Evolutionary conservation across 306 rosid genomes (phyloP).

Genomic region (Quercus rubra): DNA sequence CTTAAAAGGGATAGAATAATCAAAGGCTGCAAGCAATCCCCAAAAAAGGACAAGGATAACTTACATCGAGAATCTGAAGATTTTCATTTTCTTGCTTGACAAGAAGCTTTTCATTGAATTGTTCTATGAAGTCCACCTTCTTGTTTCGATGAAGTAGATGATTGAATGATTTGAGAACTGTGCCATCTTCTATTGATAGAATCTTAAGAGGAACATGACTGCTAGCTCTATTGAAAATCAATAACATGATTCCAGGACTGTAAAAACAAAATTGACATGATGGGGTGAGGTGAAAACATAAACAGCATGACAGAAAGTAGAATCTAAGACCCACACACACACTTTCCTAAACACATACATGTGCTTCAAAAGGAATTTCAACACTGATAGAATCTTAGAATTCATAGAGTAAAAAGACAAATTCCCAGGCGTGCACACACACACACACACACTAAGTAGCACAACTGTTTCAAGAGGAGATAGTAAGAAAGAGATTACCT

Average conservation of each 20-base stretch:
- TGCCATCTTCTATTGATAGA: slow-evolving; percentile 90
- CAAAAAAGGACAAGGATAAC: slow-evolving; percentile 14
- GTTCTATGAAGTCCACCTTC: slow-evolving; percentile 96
- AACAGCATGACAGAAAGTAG: not conserved
- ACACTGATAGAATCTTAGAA: not conserved
- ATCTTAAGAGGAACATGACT: slow-evolving; percentile 89
- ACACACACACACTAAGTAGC: not conserved
- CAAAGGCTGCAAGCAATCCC: not conserved
- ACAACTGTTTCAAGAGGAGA: not conserved
- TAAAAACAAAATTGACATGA: slow-evolving; percentile 11
- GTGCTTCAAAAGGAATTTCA: too few species aligned
- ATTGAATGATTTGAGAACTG: slow-evolving; percentile 84
- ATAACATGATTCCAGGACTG: slow-evolving; percentile 92
- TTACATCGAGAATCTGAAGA: slow-evolving; percentile 93
- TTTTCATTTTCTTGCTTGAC: slow-evolving; percentile 97
- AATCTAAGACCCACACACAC: not conserved
- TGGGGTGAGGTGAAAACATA: slow-evolving; percentile 1
- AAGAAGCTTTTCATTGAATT: slow-evolving; percentile 94
- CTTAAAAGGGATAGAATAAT: slow-evolving; percentile 5
- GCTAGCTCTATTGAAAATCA: slow-evolving; percentile 66
- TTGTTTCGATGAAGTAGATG: slow-evolving; percentile 87
- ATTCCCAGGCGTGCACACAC: not conserved
- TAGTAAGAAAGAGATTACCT: slow-evolving; percentile 38
- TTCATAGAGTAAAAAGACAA: not conserved
- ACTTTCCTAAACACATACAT: not conserved